Conservation (phyloP, 2,329 filamentous ascomycete species). For the Metarhizium sp. region DNA sequence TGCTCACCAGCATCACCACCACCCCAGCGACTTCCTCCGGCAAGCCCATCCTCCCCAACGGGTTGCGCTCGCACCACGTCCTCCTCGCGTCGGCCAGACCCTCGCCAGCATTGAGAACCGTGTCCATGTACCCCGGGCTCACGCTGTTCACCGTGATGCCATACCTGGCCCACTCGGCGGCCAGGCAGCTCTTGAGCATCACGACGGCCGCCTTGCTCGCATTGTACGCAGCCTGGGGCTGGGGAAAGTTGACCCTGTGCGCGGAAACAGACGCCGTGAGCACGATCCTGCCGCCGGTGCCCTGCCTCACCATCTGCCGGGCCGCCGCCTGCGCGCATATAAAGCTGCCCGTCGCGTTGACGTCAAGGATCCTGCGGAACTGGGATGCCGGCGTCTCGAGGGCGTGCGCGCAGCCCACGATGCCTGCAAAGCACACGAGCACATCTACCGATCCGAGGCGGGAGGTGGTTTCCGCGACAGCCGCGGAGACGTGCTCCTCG, state of each 20-base stretch:
- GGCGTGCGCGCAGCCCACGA: slow-evolving; percentile 53
- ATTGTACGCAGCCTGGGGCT: slow-evolving; percentile 66
- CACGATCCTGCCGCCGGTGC: slow-evolving; percentile 50
- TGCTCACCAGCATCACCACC: slow-evolving; percentile 50
- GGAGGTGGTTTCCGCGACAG: not conserved
- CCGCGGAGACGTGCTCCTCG: too few relatives aligned
- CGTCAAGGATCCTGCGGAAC: slow-evolving; percentile 56
- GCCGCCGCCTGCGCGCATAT: slow-evolving; percentile 57
- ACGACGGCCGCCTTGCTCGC: slow-evolving; percentile 59
- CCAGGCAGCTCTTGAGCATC: slow-evolving; percentile 53
- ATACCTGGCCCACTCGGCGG: slow-evolving; percentile 58
- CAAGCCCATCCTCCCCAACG: slow-evolving; percentile 55
- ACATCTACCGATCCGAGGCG: slow-evolving; percentile 13
- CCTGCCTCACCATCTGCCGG: slow-evolving; percentile 40
- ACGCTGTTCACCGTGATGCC: slow-evolving; percentile 65
- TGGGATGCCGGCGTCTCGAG: slow-evolving; percentile 34
- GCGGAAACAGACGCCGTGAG: slow-evolving; percentile 61
- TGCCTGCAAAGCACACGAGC: slow-evolving; percentile 40
- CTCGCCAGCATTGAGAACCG: slow-evolving; percentile 60
- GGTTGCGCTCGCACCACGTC: slow-evolving; percentile 51
- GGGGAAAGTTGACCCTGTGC: slow-evolving; percentile 61
- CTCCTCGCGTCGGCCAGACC: slow-evolving; percentile 40
- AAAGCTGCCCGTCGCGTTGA: slow-evolving; percentile 65
- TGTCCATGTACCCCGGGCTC: slow-evolving; percentile 70
- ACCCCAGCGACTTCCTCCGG: slow-evolving; percentile 55